phyloP scores from a whole-genome alignment of 1,284 basidiomycete species.

The Paramarasmius palmivorus region DNA sequence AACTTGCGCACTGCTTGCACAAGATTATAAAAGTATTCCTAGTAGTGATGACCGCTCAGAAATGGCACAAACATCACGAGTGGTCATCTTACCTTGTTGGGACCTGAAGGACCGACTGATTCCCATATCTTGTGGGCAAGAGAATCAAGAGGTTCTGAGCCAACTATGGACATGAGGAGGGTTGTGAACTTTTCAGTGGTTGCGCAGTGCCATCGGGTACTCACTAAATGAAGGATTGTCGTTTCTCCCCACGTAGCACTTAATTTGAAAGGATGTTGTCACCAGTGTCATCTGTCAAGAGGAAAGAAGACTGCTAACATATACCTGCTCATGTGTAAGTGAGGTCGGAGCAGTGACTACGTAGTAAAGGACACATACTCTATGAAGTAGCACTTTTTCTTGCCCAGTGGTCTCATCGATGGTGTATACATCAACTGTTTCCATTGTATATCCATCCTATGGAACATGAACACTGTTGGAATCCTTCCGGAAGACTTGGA shows the following conservation, averaged over 20 bases:
- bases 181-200: neutral
- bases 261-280: neutral
- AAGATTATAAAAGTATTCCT: constrained; percentile 83
- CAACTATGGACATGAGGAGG: too few species aligned
- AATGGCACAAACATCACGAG: neutral
- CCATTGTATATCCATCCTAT: constrained; percentile 76
- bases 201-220: constrained; percentile 17
- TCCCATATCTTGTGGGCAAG: constrained; percentile 72
- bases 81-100: constrained; percentile 62
- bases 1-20: constrained; percentile 68
- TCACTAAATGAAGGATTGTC: constrained; percentile 79
- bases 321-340: constrained; percentile 9
- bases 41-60: neutral
- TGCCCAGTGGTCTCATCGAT: constrained; percentile 42
- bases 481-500: too few species aligned
- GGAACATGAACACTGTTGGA: too few species aligned
- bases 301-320: constrained; percentile 1
- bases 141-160: constrained; percentile 70
- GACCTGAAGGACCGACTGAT: constrained; percentile 80
- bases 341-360: neutral
- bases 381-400: constrained; percentile 55
- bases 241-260: constrained; percentile 78
- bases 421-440: constrained; percentile 62
- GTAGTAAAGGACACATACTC: constrained; percentile 37
- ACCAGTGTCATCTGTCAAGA: neutral